Percentiles rank a stretch among this genome's conserved stretches.
Conservation (phyloP, 179 eudicot species). For the Carnegiea gigantea region DNA sequence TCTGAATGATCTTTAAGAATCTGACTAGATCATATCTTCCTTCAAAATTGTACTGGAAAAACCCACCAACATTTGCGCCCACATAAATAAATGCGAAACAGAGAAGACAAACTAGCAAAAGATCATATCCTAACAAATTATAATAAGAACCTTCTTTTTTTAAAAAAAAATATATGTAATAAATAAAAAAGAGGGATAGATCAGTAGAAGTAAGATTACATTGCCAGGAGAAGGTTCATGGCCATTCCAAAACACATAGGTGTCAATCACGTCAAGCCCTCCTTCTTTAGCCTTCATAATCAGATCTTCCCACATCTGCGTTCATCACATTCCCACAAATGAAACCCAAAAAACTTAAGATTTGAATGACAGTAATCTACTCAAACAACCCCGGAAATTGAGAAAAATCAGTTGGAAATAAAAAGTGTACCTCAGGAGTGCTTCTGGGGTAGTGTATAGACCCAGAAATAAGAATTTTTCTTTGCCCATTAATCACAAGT, state of each 20-base stretch:
- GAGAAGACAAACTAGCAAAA: background rate
- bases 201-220: constrained; percentile 32
- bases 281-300: constrained; percentile 77
- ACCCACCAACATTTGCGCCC: constrained; percentile 7
- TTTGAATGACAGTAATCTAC: background rate
- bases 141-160: background rate
- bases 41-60: constrained; percentile 75
- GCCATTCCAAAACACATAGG: constrained; percentile 87
- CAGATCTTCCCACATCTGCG: constrained; percentile 95
- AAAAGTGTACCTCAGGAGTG: constrained; percentile 36
- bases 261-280: constrained; percentile 79
- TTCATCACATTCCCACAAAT: background rate
- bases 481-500: constrained; percentile 33
- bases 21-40: constrained; percentile 86
- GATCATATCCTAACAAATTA: background rate
- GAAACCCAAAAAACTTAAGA: background rate
- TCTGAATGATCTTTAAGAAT: constrained; percentile 79
- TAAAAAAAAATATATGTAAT: no score
- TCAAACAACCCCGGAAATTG: background rate
- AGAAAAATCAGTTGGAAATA: no score
- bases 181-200: background rate
- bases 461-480: constrained; percentile 38
- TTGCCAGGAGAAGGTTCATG: constrained; percentile 88
- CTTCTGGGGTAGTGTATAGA: constrained; percentile 47
- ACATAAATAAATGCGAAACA: constrained; percentile 3